Base-by-base conservation (phyloP, 331 rosid species). In the Pyracantha coccinea region DNA sequence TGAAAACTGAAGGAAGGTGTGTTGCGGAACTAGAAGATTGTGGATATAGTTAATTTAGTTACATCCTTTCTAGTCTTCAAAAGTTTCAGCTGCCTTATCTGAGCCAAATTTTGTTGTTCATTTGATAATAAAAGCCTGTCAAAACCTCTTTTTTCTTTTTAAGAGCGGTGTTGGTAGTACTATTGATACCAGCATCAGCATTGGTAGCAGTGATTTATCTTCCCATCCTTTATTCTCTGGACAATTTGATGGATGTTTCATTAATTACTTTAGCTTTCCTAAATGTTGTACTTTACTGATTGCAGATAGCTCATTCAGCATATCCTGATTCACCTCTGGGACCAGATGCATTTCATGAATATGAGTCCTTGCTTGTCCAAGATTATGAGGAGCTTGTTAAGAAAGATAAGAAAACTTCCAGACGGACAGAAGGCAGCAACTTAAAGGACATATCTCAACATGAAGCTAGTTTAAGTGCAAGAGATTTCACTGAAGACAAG, bases 241-340 rank as follows among this genome's bases (percentile, higher is more conserved):
- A 5, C 23, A 25, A 25, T 45, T 27, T 24, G 59, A 41, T 44
- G 59, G 27, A 45, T 45, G 59, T 4, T 23, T 7, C 10, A 45
- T 68, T 23, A 45, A 38, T 38, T 57, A 21, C 62, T 57, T 57
- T 57, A 5, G 62, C 10, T 57, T 20, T 57, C 62, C 62, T 57
- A 57, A 20, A 57, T 35, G 28, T 66, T 33, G 64, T 73, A 71
- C 82, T 74, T 71, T 72, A 50, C 68, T 64, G 78, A 81, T 55
- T 79, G 85, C 94, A 91, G 97, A 77, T 85, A 61, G 87, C 93
- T 81, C 97, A 91, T 82, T 86, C 93, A 52, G 75, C 80, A 62
- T 93, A 80, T 86, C 93, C 96, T 65, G 97, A 91, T 84, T 93
- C 95, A 63, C 98, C 97, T 74, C 83, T 93, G 83, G 97, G 98